Evolutionary conservation across 495 filamentous ascomycete genomes (phyloP), one percentile per base, ranked within the genome.

Genomic region (Penicillium cinerascens): DNA sequence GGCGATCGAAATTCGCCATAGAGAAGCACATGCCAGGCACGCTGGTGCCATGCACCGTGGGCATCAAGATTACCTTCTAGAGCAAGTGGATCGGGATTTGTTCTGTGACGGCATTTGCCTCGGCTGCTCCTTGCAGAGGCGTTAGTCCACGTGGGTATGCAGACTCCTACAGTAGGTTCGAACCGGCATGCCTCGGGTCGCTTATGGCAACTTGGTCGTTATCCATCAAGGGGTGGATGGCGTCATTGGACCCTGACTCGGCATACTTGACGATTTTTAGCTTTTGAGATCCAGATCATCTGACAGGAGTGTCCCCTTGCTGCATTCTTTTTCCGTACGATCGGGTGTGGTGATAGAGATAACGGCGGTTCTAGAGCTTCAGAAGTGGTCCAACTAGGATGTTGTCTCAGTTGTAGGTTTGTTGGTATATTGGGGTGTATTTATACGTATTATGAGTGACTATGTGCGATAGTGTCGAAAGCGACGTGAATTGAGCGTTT

Each of bases 1-100:
- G 81, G 82, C 65, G 81, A 46, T 79, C 77, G 13, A 86, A 84
- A 61, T 80, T 81, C 56, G 75, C 73, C 44, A 81, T 86, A 47
- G 76, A 85, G 61, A 78, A 74, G 51, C 59, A 68, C 25, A 80
- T 82, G 77, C 76, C 77, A 5, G 81, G 81, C 6, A 65, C 68
- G 6, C 54, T 84, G 47, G 81, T 80, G 6, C 82, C 82, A 6
- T 78, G 77, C 47, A 78, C 78, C 16, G 82, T 82, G 7, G 82
- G 82, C 21, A 75, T 70, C 41, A 78, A 63, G 44, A 81, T 81
- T 47, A 67, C 39, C 10, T 77, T 76, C 61, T 73, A 70, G 50
- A 79, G 22, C 3, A 10, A 1, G 9, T 33, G 29, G 1, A 33
- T 39, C 37, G 37, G 37, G 37, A 7, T 39, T 17, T 20, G n/a